Conservation (phyloP, 805 yeast genomes). For the Zygosaccharomyces lentus region DNA sequence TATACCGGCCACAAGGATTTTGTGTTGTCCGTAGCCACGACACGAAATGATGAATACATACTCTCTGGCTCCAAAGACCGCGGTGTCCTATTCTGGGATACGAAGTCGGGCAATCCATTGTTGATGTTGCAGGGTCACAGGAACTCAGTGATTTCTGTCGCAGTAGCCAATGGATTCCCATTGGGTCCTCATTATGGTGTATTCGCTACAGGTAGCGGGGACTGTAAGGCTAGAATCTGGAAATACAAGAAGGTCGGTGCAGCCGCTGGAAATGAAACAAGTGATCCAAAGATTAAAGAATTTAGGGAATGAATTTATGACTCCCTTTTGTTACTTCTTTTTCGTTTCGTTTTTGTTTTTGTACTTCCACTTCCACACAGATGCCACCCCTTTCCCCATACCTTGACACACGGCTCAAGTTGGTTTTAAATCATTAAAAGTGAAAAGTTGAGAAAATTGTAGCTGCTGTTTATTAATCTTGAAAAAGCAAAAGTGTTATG, state of each 20-base stretch:
- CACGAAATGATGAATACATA: constrained; percentile 88
- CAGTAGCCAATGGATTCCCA: constrained; percentile 76
- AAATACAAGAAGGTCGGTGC: constrained; percentile 48
- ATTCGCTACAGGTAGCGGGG: constrained; percentile 97
- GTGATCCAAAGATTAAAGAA: constrained; percentile 18
- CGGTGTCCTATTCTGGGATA: constrained; percentile 97
- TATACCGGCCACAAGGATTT: constrained; percentile 95
- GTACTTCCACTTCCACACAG: background rate
- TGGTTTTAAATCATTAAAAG: background rate
- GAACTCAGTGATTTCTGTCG: constrained; percentile 90
- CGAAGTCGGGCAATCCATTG: constrained; percentile 82
- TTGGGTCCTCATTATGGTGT: constrained; percentile 59
- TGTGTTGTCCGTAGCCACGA: constrained; percentile 87
- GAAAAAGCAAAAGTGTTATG: background rate
- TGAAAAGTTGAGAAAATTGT: background rate
- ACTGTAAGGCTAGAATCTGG: constrained; percentile 97
- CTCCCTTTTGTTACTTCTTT: background rate
- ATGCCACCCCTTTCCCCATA: background rate
- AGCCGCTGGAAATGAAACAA: constrained; percentile 5
- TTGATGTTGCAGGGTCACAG: constrained; percentile 96
- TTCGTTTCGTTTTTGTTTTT: background rate
- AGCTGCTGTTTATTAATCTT: constrained; percentile 1
- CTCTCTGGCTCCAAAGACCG: constrained; percentile 95
- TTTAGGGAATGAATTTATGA: constrained; percentile 13
- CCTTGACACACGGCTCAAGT: background rate